Conservation (phyloP, 306 rosid genomes). For the Glycine latifolia region DNA sequence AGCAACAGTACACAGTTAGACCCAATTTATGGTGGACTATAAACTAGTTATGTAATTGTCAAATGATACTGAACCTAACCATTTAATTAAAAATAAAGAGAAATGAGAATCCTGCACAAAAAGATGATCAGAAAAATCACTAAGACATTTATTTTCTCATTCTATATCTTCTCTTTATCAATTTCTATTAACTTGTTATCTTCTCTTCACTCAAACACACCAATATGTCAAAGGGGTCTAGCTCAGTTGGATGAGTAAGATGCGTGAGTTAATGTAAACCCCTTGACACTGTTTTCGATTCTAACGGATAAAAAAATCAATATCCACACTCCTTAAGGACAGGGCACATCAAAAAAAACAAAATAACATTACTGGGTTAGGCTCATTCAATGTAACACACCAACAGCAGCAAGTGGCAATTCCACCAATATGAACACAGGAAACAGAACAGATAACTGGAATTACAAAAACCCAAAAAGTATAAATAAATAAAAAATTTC, state of each 20-base stretch:
- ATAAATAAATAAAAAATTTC: neutral
- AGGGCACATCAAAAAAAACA: neutral
- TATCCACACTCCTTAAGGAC: neutral
- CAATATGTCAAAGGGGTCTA: no score
- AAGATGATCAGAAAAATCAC: constrained; percentile 19
- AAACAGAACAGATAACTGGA: constrained; percentile 18
- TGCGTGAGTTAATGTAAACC: no score
- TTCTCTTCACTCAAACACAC: neutral
- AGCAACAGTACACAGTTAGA: constrained; percentile 1
- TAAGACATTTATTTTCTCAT: neutral
- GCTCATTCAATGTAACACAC: neutral
- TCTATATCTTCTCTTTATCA: neutral
- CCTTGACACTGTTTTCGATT: no score
- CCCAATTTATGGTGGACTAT: constrained; percentile 6
- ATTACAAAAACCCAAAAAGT: neutral
- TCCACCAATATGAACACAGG: constrained; percentile 22
- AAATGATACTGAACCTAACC: constrained; percentile 4
- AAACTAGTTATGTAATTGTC: neutral
- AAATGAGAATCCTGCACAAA: constrained; percentile 21
- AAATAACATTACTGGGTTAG: neutral
- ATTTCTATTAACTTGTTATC: constrained; percentile 22
- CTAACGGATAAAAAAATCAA: neutral
- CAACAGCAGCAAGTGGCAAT: constrained; percentile 3
- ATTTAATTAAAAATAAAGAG: neutral
- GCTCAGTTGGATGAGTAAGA: no score